A percentile compares a stretch with the other conserved stretches of the same genome.
Conservation (phyloP, 495 filamentous ascomycete species). For the Daldinia bambusicola region DNA sequence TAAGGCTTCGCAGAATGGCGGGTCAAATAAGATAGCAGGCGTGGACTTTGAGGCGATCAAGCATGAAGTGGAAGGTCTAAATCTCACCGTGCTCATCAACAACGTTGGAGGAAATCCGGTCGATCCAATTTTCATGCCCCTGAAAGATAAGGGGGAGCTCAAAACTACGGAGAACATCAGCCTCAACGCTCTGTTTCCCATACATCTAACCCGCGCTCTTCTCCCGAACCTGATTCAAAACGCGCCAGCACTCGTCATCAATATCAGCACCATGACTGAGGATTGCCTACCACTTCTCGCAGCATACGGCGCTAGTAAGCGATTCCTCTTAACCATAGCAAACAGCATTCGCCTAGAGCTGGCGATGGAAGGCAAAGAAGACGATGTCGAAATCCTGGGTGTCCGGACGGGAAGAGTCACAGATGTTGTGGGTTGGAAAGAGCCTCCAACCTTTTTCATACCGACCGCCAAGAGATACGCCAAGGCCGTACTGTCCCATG, state of each 20-base stretch:
- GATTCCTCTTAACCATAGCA: constrained; percentile 29
- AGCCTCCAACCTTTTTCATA: constrained; percentile 33
- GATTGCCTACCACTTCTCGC: constrained; percentile 36
- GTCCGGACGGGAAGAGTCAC: constrained; percentile 37
- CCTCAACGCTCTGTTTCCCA: neutral
- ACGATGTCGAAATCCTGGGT: constrained; percentile 42
- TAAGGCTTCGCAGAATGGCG: neutral
- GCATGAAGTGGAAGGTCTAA: neutral
- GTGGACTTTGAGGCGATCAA: neutral
- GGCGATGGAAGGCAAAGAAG: constrained; percentile 7
- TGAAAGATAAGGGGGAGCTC: neutral
- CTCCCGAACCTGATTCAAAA: neutral
- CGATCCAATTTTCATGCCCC: neutral
- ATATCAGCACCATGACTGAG: constrained; percentile 39
- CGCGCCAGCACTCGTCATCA: neutral
- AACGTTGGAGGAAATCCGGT: neutral
- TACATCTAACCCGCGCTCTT: neutral
- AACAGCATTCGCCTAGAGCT: constrained; percentile 32
- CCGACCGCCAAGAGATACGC: constrained; percentile 39
- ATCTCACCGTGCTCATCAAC: neutral
- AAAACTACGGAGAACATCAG: neutral
- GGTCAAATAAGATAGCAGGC: neutral
- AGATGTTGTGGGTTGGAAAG: constrained; percentile 32
- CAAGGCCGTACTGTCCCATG: constrained; percentile 28
- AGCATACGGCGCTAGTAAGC: constrained; percentile 41